Base-by-base conservation (phyloP, 108 stramenopile genomes). In the Conticribra weissflogii region DNA sequence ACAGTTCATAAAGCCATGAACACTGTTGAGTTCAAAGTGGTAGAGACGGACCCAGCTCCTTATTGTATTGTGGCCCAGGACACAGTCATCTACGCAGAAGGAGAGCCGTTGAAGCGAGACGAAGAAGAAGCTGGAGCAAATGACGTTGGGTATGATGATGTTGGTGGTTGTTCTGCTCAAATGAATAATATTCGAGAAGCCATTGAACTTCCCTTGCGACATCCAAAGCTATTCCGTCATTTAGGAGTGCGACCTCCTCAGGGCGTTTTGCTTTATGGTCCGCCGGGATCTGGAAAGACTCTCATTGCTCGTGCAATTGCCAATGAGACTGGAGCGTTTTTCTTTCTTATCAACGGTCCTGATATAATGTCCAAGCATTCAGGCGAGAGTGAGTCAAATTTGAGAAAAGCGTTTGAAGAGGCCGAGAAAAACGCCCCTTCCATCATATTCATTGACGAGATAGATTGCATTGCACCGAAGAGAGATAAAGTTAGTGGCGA, bases 361-460 rank as follows among this genome's bases (percentile, higher is more conserved):
- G 98, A 98, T 66, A 86, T 98, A 36, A 96, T 98, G 76, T 86
- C 87, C 61, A 97, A 96, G 82, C 81, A 86, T 30, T 92, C 94
- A 7, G 98, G 98, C 48, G 96, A 97, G 74, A 86, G 85, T 68
- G 91, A 92, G 63, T 82, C 91, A n/a, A 92, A 92, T 54, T 77
- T 92, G 32, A 74, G 91, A 54, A 86, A 86, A 19, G 89, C 88
- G 32, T 93, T 93, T 54, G 92, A 93, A 77, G 88, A 89, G 63
- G 93, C 95, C 3, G 92, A 93, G 66, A 87, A 87, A 8, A 96
- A 97, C 70, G 71, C 98, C 57, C 94, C 94, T 12, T 85, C 96
- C 28, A 96, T 97, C 63, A 86, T 98, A 50, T 98, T 98, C 68
- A 96, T 98, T 77, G 98, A 98, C 72, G 98, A 98, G 74, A 83